Evolutionary conservation across 2,329 filamentous ascomycete species (phyloP).

Genomic region (Trichoderma lentiforme): DNA sequence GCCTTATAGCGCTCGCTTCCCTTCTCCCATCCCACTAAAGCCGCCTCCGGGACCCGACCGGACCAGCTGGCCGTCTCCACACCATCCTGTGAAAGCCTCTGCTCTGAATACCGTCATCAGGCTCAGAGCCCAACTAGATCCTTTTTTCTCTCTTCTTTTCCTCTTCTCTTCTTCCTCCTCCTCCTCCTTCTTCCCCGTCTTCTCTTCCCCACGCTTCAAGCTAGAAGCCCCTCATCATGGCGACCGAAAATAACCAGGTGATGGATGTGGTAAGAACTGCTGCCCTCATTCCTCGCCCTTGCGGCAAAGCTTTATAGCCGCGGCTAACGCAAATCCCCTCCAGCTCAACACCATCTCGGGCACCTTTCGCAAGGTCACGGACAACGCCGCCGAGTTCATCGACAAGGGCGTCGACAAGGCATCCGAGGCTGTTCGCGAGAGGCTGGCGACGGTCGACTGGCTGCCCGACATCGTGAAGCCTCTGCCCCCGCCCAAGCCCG

Average conservation of each 20-base stretch:
- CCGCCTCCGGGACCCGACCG: conserved; percentile 10
- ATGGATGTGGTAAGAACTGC: conserved; percentile 63
- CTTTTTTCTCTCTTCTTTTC: background rate
- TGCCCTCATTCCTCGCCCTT: too few species aligned
- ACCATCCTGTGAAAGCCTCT: conserved; percentile 16
- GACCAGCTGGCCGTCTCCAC: conserved; percentile 19
- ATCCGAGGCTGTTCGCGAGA: conserved; percentile 66
- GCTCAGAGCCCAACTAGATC: conserved; percentile 22
- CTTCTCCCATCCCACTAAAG: conserved; percentile 1
- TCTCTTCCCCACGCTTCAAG: conserved; percentile 18
- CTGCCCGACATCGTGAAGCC: conserved; percentile 66
- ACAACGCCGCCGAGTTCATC: conserved; percentile 72
- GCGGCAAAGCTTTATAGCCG: background rate
- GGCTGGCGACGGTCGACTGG: conserved; percentile 66
- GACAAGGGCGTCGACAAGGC: conserved; percentile 78
- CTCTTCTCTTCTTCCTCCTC: background rate
- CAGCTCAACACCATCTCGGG: conserved; percentile 53
- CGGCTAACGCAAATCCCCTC: conserved; percentile 11
- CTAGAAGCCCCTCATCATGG: conserved; percentile 52
- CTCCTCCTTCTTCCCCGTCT: background rate
- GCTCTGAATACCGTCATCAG: conserved; percentile 27
- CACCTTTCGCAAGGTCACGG: conserved; percentile 68
- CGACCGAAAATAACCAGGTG: conserved; percentile 75
- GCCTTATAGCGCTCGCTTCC: background rate
- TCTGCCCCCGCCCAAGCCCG: conserved; percentile 44